Evolutionary conservation across 352 stramenopile genomes (phyloP).

Genomic region (Pythium apleroticum): DNA sequence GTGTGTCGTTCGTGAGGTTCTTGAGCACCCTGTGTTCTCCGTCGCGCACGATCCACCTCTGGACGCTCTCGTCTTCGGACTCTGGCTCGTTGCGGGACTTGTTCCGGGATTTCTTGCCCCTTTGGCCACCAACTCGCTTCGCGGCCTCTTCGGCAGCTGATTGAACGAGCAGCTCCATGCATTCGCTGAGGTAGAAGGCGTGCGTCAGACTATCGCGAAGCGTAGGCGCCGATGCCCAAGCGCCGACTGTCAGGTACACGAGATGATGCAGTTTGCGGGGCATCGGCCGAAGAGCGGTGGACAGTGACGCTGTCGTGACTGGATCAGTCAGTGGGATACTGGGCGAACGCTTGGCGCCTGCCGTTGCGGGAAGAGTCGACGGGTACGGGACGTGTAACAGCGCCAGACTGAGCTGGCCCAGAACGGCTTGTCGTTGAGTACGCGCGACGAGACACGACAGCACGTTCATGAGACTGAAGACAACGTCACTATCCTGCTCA

Average conservation of each 20-base stretch:
- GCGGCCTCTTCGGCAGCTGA: not conserved
- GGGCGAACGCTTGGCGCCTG: constrained; percentile 11
- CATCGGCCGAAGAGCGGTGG: constrained; percentile 7
- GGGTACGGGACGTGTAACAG: constrained; percentile 65
- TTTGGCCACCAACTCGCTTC: not conserved
- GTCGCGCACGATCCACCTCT: constrained; percentile 31
- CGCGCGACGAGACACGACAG: constrained; percentile 40
- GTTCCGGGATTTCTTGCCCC: constrained; percentile 1
- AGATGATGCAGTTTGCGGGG: constrained; percentile 33
- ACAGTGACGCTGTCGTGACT: not conserved
- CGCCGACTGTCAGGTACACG: constrained; percentile 55
- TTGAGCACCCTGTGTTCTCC: constrained; percentile 68
- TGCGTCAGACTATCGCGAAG: constrained; percentile 31
- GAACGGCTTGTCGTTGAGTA: constrained; percentile 38
- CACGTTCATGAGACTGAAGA: constrained; percentile 41
- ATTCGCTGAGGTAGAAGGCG: constrained; percentile 39
- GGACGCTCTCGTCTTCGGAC: constrained; percentile 32
- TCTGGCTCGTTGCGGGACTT: constrained; percentile 31
- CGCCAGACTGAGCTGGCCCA: constrained; percentile 56
- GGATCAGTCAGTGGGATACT: constrained; percentile 13
- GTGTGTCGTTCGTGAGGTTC: constrained; percentile 59
- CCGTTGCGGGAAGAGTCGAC: constrained; percentile 4
- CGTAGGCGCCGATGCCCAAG: constrained; percentile 44
- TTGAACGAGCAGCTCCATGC: constrained; percentile 12
- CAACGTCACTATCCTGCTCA: constrained; percentile 48